Conservation (phyloP, 73 alveolate species). For the Tetrahymena borealis region DNA sequence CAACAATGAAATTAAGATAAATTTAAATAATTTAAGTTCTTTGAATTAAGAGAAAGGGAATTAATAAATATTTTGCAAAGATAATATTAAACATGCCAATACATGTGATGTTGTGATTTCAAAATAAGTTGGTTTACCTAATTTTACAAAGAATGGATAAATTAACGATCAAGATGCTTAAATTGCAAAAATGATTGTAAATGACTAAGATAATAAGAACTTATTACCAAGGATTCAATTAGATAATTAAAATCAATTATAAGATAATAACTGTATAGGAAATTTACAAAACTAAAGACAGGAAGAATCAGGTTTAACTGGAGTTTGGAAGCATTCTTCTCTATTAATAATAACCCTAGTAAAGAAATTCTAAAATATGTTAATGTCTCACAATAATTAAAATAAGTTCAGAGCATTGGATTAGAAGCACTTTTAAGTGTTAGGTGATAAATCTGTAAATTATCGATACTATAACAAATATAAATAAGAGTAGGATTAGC, state of each 20-base stretch:
- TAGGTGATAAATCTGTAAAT: not conserved
- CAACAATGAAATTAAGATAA: not conserved
- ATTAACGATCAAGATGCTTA: too few relatives aligned
- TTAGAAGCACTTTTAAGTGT: not conserved
- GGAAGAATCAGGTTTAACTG: not conserved
- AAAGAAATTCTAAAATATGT: not conserved
- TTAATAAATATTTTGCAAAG: not conserved
- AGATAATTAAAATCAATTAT: too few relatives aligned
- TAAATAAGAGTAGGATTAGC: not conserved
- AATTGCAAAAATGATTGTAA: too few relatives aligned
- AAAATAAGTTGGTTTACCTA: too few relatives aligned
- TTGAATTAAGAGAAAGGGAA: not conserved
- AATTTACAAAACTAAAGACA: not conserved
- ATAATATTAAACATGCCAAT: not conserved
- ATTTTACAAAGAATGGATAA: too few relatives aligned
- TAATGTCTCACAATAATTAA: not conserved
- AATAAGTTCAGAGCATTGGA: not conserved
- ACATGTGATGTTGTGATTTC: too few relatives aligned
- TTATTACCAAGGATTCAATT: too few relatives aligned
- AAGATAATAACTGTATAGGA: too few relatives aligned
- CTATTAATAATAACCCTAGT: not conserved
- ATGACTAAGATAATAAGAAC: too few relatives aligned
- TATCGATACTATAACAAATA: not conserved
- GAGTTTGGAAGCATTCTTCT: not conserved
- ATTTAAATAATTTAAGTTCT: not conserved